phyloP scores from a whole-genome alignment of 441 rosid species.

The Francoa sonchifolia region DNA sequence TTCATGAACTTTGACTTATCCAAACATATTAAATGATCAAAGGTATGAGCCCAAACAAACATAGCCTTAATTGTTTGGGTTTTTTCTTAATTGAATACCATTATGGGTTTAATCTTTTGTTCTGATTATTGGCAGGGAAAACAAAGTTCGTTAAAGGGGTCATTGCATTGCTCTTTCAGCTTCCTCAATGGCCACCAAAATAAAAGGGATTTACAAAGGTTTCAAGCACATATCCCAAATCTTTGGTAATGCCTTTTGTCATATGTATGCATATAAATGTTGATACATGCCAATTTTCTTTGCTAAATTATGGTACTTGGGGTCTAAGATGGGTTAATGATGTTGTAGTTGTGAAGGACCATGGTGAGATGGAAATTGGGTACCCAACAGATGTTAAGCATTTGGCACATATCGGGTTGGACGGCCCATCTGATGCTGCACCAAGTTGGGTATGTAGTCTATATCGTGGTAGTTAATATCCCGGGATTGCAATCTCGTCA shows the following conservation, averaged over 20 bases:
- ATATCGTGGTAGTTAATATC: no score
- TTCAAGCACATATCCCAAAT: slow-evolving; percentile 79
- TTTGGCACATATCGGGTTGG: slow-evolving; percentile 62
- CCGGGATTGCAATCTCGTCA: no score
- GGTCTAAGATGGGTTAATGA: slow-evolving; percentile 3
- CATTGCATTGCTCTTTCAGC: slow-evolving; percentile 9
- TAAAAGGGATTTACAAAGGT: slow-evolving; percentile 77
- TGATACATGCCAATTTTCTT: no score
- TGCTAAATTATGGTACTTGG: no score
- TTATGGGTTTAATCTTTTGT: no score
- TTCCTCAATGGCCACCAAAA: slow-evolving; percentile 51
- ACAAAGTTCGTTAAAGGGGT: slow-evolving; percentile 3
- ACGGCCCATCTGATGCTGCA: slow-evolving; percentile 40
- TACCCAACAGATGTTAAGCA: slow-evolving; percentile 64
- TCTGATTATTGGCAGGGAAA: no score
- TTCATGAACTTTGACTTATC: no score
- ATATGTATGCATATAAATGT: no score
- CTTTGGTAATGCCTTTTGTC: slow-evolving; percentile 36
- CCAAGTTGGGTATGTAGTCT: slow-evolving; percentile 41
- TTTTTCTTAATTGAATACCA: no score
- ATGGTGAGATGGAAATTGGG: slow-evolving; percentile 56
- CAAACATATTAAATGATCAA: no score
- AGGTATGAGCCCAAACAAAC: no score
- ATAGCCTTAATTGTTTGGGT: no score
- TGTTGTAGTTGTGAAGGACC: slow-evolving; percentile 36